phyloP scores from a whole-genome alignment of 1,139 yeast genomes.

The Kluyveromyces sp. region DNA sequence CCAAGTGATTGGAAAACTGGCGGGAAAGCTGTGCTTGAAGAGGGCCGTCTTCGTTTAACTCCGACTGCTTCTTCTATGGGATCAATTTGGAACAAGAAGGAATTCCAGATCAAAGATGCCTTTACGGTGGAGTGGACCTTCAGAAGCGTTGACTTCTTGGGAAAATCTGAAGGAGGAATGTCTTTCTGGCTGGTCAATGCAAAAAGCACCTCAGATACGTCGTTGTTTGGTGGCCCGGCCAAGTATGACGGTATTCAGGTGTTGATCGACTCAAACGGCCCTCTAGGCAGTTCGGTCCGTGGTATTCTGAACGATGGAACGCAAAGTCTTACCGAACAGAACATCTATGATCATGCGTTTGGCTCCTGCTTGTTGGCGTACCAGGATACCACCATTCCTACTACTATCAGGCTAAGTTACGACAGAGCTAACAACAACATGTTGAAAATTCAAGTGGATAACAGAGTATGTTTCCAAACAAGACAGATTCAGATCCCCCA shows the following conservation, averaged over 20 bases:
- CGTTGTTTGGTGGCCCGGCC: conserved; percentile 25
- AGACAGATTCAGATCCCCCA: conserved; percentile 36
- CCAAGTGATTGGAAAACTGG: conserved; percentile 32
- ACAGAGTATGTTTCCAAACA: conserved; percentile 63
- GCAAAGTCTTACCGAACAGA: conserved; percentile 17
- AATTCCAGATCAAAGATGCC: conserved; percentile 33
- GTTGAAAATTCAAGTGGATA: conserved; percentile 62
- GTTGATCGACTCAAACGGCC: conserved; percentile 43
- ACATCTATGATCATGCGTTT: conserved; percentile 34
- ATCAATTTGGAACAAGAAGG: conserved; percentile 43
- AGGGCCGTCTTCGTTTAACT: conserved; percentile 41
- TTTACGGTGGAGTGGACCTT: conserved; percentile 59
- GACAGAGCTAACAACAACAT: conserved; percentile 36
- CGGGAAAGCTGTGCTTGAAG: conserved; percentile 33
- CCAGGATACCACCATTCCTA: conserved; percentile 63
- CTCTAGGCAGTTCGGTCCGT: conserved; percentile 40
- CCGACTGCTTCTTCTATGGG: conserved; percentile 40
- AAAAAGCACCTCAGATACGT: conserved; percentile 10
- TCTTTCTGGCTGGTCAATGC: conserved; percentile 41
- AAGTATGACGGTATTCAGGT: conserved; percentile 57
- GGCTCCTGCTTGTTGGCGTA: conserved; percentile 54
- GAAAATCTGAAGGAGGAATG: conserved; percentile 43
- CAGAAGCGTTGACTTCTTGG: conserved; percentile 48
- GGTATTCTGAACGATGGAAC: conserved; percentile 50
- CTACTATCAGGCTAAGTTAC: conserved; percentile 58